Conservation (phyloP, 1,139 yeast genomes). For the Candida glucosophila region DNA sequence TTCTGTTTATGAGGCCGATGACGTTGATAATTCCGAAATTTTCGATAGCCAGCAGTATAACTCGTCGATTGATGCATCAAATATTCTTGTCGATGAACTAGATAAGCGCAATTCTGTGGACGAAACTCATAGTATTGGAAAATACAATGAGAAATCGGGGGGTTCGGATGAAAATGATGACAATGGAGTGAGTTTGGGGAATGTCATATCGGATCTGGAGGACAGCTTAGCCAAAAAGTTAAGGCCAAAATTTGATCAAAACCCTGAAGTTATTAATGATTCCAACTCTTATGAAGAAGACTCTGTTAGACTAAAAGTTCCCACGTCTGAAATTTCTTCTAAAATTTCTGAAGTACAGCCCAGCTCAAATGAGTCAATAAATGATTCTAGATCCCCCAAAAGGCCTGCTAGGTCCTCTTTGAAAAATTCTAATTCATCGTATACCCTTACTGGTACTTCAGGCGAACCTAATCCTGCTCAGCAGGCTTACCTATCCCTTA, state of each 20-base stretch:
- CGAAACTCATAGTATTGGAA: too few relatives aligned
- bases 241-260: conserved; percentile 25
- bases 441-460: conserved; percentile 9
- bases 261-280: conserved; percentile 19
- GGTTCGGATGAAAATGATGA: too few relatives aligned
- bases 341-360: conserved; percentile 4
- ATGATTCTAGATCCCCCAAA: conserved; percentile 21
- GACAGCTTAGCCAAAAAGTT: conserved; percentile 18
- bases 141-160: too few relatives aligned
- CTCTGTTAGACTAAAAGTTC: not conserved
- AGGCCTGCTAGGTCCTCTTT: conserved; percentile 59
- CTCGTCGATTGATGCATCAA: conserved; percentile 11
- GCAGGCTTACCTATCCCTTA: conserved; percentile 55
- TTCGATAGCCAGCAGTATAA: too few relatives aligned
- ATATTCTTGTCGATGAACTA: conserved; percentile 17
- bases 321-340: too few relatives aligned
- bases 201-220: conserved; percentile 10
- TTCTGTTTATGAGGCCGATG: conserved; percentile 1
- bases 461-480: conserved; percentile 34
- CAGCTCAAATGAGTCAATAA: conserved; percentile 24
- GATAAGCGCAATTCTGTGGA: too few relatives aligned
- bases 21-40: conserved; percentile 1
- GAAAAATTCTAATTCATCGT: conserved; percentile 36
- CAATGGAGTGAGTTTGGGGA: too few relatives aligned
- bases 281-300: too few relatives aligned